These are phyloP conservation scores for Olyra latifolia DNA, from an alignment of 176 grass and related monocot species.

Conservation along the genomic window DNA sequence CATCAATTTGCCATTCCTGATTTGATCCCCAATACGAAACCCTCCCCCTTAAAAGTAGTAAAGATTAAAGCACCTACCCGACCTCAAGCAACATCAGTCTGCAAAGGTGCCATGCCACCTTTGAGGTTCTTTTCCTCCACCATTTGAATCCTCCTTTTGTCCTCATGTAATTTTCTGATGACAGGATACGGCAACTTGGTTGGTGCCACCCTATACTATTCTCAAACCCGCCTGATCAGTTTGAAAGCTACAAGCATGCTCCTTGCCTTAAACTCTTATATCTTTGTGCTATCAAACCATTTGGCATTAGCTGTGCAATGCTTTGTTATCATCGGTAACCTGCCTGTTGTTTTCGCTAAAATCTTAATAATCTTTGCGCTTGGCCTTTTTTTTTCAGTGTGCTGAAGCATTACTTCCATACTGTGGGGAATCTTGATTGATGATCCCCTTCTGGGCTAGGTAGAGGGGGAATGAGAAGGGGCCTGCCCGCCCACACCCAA, in stretches of 20 bases:
- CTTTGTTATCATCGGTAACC: background rate
- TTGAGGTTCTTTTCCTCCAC: too few species aligned
- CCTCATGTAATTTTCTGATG: constrained; percentile 7
- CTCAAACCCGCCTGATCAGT: constrained; percentile 8
- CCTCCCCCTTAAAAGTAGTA: constrained; percentile 26
- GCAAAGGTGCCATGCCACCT: too few species aligned
- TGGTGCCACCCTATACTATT: constrained; percentile 25
- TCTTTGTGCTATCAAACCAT: constrained; percentile 6
- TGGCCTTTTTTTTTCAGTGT: background rate
- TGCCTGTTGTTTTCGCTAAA: constrained; percentile 12
- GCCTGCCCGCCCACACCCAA: too few species aligned
- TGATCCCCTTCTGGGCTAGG: background rate
- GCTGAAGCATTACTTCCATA: constrained; percentile 19
- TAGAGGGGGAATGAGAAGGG: too few species aligned
- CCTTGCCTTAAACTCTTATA: background rate
- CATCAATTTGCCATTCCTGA: background rate
- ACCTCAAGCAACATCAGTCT: too few species aligned
- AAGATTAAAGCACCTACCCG: constrained; percentile 33
- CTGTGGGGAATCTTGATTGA: background rate
- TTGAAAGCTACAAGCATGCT: constrained; percentile 27
- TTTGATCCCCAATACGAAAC: constrained; percentile 17
- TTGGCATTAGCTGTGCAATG: constrained; percentile 9
- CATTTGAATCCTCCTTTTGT: constrained; percentile 7
- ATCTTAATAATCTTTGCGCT: background rate
- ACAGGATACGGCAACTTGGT: background rate